A percentile compares a stretch with the other conserved stretches of the same genome.
Evolutionary conservation across 805 yeast species (phyloP).

Genomic region (Metschnikowia continentalis): DNA sequence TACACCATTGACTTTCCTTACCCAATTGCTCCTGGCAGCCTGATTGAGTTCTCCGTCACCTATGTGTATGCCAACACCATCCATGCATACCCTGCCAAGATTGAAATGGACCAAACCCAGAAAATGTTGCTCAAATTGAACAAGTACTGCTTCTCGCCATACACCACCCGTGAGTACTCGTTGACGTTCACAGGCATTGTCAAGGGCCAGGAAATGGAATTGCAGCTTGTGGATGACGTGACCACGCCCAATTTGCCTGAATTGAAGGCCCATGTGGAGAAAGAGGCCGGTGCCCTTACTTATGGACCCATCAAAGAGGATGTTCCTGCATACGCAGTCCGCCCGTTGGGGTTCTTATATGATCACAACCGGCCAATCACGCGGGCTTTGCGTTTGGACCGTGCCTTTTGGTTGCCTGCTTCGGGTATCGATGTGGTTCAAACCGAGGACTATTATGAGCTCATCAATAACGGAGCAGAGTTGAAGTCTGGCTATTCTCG

Average conservation of each 20-base stretch:
- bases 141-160: slow-evolving; percentile 58
- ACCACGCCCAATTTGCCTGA: slow-evolving; percentile 24
- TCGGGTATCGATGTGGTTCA: slow-evolving; percentile 63
- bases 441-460: slow-evolving; percentile 81
- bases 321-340: slow-evolving; percentile 44
- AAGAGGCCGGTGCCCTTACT: slow-evolving; percentile 36
- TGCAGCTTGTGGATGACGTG: slow-evolving; percentile 20
- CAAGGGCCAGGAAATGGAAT: slow-evolving; percentile 44
- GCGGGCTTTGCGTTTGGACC: slow-evolving; percentile 53
- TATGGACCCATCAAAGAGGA: slow-evolving; percentile 51
- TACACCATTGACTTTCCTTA: slow-evolving; percentile 53
- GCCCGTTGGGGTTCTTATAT: slow-evolving; percentile 55
- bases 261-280: slow-evolving; percentile 34
- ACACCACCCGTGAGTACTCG: slow-evolving; percentile 48
- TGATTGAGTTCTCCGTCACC: slow-evolving; percentile 45
- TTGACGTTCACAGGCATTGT: slow-evolving; percentile 44
- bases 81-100: slow-evolving; percentile 60
- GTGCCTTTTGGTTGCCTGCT: slow-evolving; percentile 89
- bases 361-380: slow-evolving; percentile 64
- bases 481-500: slow-evolving; percentile 74
- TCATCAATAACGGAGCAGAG: slow-evolving; percentile 70
- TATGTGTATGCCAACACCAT: slow-evolving; percentile 46
- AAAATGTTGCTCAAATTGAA: slow-evolving; percentile 49
- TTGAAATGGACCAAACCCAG: slow-evolving; percentile 60
- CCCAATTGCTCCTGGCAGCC: slow-evolving; percentile 64